Evolutionary conservation across 1,284 basidiomycete genomes (phyloP).

Genomic region (Tylopilus orsonianus): DNA sequence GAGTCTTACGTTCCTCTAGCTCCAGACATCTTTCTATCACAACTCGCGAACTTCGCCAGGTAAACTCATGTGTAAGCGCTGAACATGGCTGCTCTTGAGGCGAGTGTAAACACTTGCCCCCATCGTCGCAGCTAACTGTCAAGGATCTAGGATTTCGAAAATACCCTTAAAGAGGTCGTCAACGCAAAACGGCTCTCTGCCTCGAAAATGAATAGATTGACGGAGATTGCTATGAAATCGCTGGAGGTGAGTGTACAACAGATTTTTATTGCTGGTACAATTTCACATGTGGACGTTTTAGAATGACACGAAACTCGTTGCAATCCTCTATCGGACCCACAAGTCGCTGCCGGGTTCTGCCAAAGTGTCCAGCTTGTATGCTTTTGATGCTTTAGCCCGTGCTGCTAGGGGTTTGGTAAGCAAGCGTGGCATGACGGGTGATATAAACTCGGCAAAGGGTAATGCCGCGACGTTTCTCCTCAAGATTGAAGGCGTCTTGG

Average conservation of each 20-base stretch:
- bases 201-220: slow-evolving; percentile 77
- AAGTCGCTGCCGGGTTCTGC: slow-evolving; percentile 62
- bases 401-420: slow-evolving; percentile 70
- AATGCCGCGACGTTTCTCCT: slow-evolving; percentile 80
- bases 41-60: slow-evolving; percentile 7
- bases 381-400: slow-evolving; percentile 86
- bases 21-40: not conserved
- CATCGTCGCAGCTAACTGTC: slow-evolving; percentile 4
- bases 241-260: slow-evolving; percentile 58
- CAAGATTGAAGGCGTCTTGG: slow-evolving; percentile 84
- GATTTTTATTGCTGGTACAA: not conserved
- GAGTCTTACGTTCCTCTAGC: slow-evolving; percentile 7
- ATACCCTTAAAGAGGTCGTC: slow-evolving; percentile 75
- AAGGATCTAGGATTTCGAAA: slow-evolving; percentile 67
- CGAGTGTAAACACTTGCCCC: slow-evolving; percentile 4
- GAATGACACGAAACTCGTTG: slow-evolving; percentile 84
- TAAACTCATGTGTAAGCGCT: slow-evolving; percentile 22
- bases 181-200: slow-evolving; percentile 79
- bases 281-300: slow-evolving; percentile 36
- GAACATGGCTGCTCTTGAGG: slow-evolving; percentile 29
- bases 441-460: slow-evolving; percentile 56
- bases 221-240: slow-evolving; percentile 68
- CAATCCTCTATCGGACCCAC: slow-evolving; percentile 82
- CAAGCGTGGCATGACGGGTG: slow-evolving; percentile 61
- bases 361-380: slow-evolving; percentile 85